Evolutionary conservation across 345 rosid species (phyloP), one percentile per base, ranked within the genome.

Genomic region (Punica granatum): DNA sequence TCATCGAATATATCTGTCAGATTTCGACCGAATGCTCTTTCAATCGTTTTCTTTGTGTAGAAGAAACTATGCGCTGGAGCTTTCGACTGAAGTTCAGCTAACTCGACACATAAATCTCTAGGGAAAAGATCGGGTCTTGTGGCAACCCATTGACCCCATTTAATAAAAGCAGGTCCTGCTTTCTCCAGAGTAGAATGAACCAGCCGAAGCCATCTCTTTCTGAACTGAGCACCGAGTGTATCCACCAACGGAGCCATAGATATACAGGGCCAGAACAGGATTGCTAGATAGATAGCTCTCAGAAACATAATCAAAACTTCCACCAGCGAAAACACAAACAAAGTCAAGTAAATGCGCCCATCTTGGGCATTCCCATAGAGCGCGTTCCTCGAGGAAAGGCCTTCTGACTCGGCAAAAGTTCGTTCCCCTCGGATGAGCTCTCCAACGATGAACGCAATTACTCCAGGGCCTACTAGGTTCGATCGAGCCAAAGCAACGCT

Each of bases 81-180:
- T 18, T 75, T 71, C 13, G 69, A 51, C 62, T 75, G 78, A 44
- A 75, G 78, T 48, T 60, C 60, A 33, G 75, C 37, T 43, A 71
- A 68, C 70, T 75, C 66, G 19, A 67, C 5, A 13, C 78, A 75
- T 46, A 75, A 16, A 67, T 75, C 75, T 46, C 54, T 53, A 14
- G 78, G 72, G 37, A 75, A 75, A n/a, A 71, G 75, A 64, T 75
- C 78, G 19, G 78, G 78, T 34, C 78, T 67, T 19, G 75, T 71
- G 12, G 78, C 78, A 54, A 74, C 78, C 78, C 75, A 75, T 30
- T 71, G 78, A 48, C 78, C 78, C 78, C 78, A 75, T 67, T 71
- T 75, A 25, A 71, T 67, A 46, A 75, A 75, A 36, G 78, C 75
- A 16, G 78, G 78, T 7, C 78, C 78, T 14, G 75, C 78, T 56